Evolutionary conservation across 352 stramenopile species (phyloP).

Genomic region (Phytopythium chamaehyphon): DNA sequence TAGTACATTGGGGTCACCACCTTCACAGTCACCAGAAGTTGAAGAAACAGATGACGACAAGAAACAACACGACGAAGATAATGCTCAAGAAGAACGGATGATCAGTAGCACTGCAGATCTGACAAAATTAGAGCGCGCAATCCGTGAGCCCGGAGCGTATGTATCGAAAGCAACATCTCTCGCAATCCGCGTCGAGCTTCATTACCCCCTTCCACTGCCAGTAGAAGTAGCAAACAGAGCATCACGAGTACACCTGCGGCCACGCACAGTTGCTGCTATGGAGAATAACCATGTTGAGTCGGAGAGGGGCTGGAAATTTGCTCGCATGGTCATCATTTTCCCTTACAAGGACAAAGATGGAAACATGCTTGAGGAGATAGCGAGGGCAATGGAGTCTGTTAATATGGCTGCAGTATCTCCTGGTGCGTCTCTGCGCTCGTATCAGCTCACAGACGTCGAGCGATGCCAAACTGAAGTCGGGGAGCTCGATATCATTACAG

Average conservation of each 20-base stretch:
- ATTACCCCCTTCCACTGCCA: constrained; percentile 23
- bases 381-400: constrained; percentile 49
- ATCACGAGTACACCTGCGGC: background rate
- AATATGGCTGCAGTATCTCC: constrained; percentile 50
- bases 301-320: constrained; percentile 32
- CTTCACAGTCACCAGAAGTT: background rate
- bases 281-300: background rate
- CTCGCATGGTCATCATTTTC: constrained; percentile 78
- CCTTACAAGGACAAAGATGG: constrained; percentile 65
- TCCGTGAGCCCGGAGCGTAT: constrained; percentile 61
- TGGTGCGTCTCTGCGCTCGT: constrained; percentile 63
- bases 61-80: constrained; percentile 16
- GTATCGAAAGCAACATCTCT: constrained; percentile 34
- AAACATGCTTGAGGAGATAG: constrained; percentile 40
- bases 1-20: constrained; percentile 31
- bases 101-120: constrained; percentile 17
- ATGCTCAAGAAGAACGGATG: constrained; percentile 6
- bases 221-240: background rate
- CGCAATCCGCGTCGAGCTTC: constrained; percentile 36
- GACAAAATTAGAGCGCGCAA: constrained; percentile 29
- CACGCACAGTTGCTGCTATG: constrained; percentile 1
- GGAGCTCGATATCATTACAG: constrained; percentile 79
- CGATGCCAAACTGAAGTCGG: constrained; percentile 44
- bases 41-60: constrained; percentile 3
- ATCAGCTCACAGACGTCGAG: constrained; percentile 68